Base-by-base conservation (phyloP, 345 rosid genomes). In the Syzygium oleosum region DNA sequence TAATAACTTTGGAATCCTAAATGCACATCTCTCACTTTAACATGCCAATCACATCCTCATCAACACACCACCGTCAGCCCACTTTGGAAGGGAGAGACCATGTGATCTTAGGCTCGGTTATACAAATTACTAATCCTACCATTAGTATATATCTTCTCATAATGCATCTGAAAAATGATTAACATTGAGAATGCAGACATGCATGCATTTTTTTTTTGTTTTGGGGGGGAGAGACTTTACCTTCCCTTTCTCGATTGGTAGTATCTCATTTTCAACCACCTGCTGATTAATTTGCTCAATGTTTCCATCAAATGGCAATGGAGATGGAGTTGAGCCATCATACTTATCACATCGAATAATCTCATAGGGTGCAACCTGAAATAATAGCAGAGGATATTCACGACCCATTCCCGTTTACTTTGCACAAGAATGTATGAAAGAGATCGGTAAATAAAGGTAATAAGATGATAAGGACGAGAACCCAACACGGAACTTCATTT, bases 351-450 rank as follows among this genome's bases (percentile, higher is more conserved):
- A 89, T 46, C 89, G 93, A 88, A 90, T 90, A 90, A 97, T 94
- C 88, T 96, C 98, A 91, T 86, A 88, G 61, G 99, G 99, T 68
- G 93, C 93, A 87, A 95, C 98, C 99, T 98, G 95, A 84, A 88
- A 91, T 61, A 85, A 88, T 87, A 88, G 85, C 85, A 59, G 85
- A 83, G 31, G 54, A 85, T 79, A 73, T 83, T 84, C 46, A 84
- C 8, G 34, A 79, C 15, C 83, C 46, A 25, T 27, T 41, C n/a
- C 34, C 25, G 27, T 84, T 84, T 56, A 43, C 15, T 29, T 52
- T 29, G 46, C 12, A 73, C 83, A 73, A 73, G 63, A 53, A 21
- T 77, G 52, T 3, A 54, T 25, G 84, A 65, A 31, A 84, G 52
- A 65, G 84, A 55, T 84, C 41, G 31, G 51, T 15, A 25, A 59